Evolutionary conservation across 2,329 filamentous ascomycete genomes (phyloP).

Genomic region (Apiospora marii): DNA sequence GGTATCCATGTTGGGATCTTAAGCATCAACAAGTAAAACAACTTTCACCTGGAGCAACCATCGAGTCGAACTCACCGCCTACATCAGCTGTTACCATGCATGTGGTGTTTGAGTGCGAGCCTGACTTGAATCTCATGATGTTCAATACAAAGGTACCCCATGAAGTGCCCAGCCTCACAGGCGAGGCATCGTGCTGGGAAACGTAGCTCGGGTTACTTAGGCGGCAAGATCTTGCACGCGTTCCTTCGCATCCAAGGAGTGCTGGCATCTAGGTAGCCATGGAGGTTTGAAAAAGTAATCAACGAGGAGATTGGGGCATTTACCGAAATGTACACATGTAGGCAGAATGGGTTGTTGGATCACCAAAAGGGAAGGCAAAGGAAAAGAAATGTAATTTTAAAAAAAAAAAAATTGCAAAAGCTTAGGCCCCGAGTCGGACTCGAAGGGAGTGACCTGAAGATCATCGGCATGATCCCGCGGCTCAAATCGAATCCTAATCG

Average conservation of each 20-base stretch:
- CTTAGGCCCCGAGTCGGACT: background rate
- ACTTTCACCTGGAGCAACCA: too few species aligned
- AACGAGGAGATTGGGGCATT: background rate
- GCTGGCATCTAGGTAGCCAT: background rate
- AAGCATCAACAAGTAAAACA: too few species aligned
- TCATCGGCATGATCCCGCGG: conserved; percentile 2
- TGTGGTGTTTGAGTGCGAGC: background rate
- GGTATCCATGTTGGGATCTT: too few species aligned
- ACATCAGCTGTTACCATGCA: background rate
- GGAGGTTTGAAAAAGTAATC: background rate
- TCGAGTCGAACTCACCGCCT: too few species aligned
- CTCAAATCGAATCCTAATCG: background rate
- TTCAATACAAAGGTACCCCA: background rate
- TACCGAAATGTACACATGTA: too few species aligned
- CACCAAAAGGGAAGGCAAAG: background rate
- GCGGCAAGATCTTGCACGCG: background rate
- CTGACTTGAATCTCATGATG: background rate
- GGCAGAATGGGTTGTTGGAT: background rate
- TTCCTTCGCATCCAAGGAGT: background rate
- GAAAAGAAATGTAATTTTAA: too few species aligned
- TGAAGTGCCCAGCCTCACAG: too few species aligned
- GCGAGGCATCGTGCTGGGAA: too few species aligned
- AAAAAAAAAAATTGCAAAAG: conserved; percentile 10
- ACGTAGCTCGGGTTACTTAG: background rate
- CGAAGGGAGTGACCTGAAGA: background rate